Evolutionary conservation across 176 grass and related monocot genomes (phyloP), one percentile per base, ranked within the genome.

Genomic region (Aechmea fasciata): DNA sequence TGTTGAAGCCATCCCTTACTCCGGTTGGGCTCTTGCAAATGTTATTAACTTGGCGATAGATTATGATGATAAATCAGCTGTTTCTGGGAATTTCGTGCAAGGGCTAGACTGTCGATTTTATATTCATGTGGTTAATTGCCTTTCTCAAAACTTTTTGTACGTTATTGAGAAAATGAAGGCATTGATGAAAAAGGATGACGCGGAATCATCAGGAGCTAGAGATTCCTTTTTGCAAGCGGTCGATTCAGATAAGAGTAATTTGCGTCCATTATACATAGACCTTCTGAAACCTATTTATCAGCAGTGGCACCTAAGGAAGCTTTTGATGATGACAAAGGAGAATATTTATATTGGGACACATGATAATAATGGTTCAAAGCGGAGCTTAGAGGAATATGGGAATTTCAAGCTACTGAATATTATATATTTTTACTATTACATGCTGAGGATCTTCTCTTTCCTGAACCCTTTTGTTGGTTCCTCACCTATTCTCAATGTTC

Each of bases 241-340:
- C 52, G 73, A 86, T 62, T 81, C 69, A 48, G 68, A 64, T 78
- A 47, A 66, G 13, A 62, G 57, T 59, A 71, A 51, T 24, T 69
- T 72, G 73, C 79, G 25, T 74, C 69, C 83, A 61, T 78, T 81
- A 50, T 83, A 87, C 81, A 67, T 90, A 65, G 86, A 90, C 41
- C 86, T 97, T 92, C 82, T 97, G 79, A 89, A 84, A 69, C 93
- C 86, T 85, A 83, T 97, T 78, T 71, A 90, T 79, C 89, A 92
- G 77, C 89, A 97, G 69, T 97, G 93, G 89, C 89, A 92, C 77
- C 75, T 97, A n/a, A 92, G 86, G 64, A 92, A 96, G 54, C 86
- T 97, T 77, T 65, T 97, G 69, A 70, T 78, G 50, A 61, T 90
- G 72, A 19, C 74, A 64, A 87, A 92, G 57, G 52, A 69, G 69